Conservation (phyloP, 2,329 filamentous ascomycete species). For the Calonectria leucothoes region DNA sequence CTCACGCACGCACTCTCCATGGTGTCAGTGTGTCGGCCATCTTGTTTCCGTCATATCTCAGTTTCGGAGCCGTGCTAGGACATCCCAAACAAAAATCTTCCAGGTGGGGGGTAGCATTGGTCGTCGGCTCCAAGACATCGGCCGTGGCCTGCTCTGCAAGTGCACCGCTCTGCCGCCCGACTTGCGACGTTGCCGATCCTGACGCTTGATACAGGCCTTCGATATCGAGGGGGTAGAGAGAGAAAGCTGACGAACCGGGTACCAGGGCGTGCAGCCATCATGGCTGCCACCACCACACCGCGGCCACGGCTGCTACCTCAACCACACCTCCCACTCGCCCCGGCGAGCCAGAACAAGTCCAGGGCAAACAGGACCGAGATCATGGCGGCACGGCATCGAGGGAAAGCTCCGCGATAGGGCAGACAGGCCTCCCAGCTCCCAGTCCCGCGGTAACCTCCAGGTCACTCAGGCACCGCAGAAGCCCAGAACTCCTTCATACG, state of each 20-base stretch:
- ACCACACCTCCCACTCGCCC: conserved; percentile 5
- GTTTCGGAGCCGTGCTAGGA: conserved; percentile 11
- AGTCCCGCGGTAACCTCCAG: conserved; percentile 7
- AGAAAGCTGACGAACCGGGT: conserved; percentile 1
- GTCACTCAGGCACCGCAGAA: not conserved
- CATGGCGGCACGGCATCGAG: not conserved
- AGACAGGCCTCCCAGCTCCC: not conserved
- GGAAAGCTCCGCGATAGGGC: conserved; percentile 9
- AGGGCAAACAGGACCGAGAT: not conserved
- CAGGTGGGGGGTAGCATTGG: conserved; percentile 1
- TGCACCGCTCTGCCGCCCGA: conserved; percentile 18
- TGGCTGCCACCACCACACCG: not conserved
- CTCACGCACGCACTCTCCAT: not conserved
- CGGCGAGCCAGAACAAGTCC: not conserved
- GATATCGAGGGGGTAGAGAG: conserved; percentile 20
- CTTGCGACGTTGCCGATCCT: conserved; percentile 30
- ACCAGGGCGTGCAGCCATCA: conserved; percentile 12
- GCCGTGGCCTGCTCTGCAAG: conserved; percentile 26
- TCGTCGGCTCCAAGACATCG: conserved; percentile 15
- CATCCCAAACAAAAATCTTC: conserved; percentile 6
- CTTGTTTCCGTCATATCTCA: conserved; percentile 22
- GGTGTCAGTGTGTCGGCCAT: not conserved
- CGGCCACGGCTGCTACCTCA: not conserved
- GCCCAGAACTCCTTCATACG: not conserved
- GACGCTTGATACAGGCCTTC: conserved; percentile 14